Base-by-base conservation (phyloP, 805 yeast genomes). In the Hanseniaspora valbyensis region DNA sequence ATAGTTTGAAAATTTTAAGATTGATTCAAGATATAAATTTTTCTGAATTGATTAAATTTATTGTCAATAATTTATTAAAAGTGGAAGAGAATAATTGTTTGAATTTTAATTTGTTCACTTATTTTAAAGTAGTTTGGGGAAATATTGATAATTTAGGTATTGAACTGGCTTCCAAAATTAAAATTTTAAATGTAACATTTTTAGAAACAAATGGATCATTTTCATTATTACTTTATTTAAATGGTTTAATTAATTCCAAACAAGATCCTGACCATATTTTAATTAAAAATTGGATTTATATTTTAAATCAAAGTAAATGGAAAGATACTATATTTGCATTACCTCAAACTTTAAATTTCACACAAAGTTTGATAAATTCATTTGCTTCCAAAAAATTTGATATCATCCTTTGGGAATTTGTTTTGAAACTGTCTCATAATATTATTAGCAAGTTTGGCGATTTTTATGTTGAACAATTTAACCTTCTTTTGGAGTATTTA, bases 271-370 rank as follows among this genome's bases (percentile, higher is more conserved):
- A 26, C 18, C 16, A 32, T 6, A 21, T 40, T 25, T 16, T 34
- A 14, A 32, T 48, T 2, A 48, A 48, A 18, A 48, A 25, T 26
- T 48, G 51, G 51, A 14, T 48, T 16, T 48, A 48, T 41, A 8
- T 48, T 13, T n/a, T 48, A 14, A 33, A 40, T 40, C 37, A 48
- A 16, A 42, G 28, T n/a, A 12, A 24, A 9, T 28, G 28, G 18
- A 40, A 26, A 25, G 29, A 32, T 19, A 21, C 16, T 5, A 16
- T 32, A 13, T 39, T 25, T 16, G 4, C 32, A 4, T 21, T 25
- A n/a, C 44, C 44, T 9, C 19, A 21, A 14, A 33, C 25, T 14
- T 5, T 48, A 19, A 40, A 24, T 10, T 48, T 48, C 3, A 13
- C 37, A 19, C 51, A 48, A 2, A 18, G 25, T 16, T n/a, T 48